Base-by-base conservation (phyloP, 257 asterid genomes). In the Petunia secreta region DNA sequence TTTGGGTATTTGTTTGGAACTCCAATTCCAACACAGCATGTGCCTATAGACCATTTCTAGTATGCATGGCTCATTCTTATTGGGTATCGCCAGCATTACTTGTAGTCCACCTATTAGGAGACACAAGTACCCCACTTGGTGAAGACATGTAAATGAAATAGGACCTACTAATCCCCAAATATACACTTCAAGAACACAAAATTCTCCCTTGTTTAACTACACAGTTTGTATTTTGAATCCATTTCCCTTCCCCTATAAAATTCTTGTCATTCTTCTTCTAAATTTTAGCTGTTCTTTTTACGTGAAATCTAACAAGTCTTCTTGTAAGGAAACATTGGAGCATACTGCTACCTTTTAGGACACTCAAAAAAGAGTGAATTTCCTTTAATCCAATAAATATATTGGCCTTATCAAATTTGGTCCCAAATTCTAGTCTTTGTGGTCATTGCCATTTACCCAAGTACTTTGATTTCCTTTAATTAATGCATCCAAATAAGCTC, bases 131-230 rank as follows among this genome's bases (percentile, higher is more conserved):
- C 85, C 78, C 53, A n/a, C 8, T 8, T 34, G n/a, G 60, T 53
- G 59, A 66, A 53, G 80, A 83, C 86, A 64, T 40, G 48, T 65
- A 48, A 69, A 66, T 4, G 9, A 80, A 57, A 58, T 6, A 59
- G 79, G 65, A 37, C 86, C 80, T 75, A 68, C 75, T 46, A 60
- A 59, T 3, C 10, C 59, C 62, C 64, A 37, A 40, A 34, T 57
- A n/a, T 34, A 50, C 68, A 39, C 39, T 68, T 68, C 59, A 67
- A 59, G 65, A 59, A 34, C 34, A 74, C 83, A 83, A 5, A 40
- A 48, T 83, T 83, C 82, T 63, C 78, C 84, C 79, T 75, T 58
- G 62, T 80, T 83, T 58, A 67, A 57, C 79, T 48, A 58, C 79
- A 75, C 41, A 44, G 39, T 10, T 5, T 44, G 1, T 80, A 37